Evolutionary conservation across 352 stramenopile genomes (phyloP).

Genomic region (Phytophthora cryptogea): DNA sequence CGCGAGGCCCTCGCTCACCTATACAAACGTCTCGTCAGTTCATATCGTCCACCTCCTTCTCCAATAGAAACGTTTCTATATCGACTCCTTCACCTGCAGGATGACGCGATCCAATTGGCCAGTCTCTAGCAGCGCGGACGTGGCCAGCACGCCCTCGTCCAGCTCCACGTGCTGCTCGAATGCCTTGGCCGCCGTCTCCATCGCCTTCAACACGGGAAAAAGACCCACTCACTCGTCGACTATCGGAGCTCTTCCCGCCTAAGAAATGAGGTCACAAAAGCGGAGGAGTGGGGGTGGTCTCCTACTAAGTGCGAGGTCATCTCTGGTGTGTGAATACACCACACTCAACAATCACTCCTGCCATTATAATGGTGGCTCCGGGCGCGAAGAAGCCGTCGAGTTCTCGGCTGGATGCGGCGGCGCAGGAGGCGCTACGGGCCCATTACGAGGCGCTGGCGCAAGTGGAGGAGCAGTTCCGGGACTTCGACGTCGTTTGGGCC

Average conservation of each 20-base stretch:
- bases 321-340: background rate
- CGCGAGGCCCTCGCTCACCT: slow-evolving; percentile 55
- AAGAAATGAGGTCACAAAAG: no score
- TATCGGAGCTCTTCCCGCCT: slow-evolving; percentile 11
- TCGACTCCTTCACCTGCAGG: slow-evolving; percentile 46
- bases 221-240: background rate
- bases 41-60: background rate
- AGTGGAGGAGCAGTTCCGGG: slow-evolving; percentile 62
- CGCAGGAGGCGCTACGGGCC: slow-evolving; percentile 23
- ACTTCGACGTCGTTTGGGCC: slow-evolving; percentile 82
- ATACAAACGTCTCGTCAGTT: background rate
- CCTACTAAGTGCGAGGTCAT: background rate
- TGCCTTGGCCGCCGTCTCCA: slow-evolving; percentile 38
- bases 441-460: slow-evolving; percentile 37
- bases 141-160: slow-evolving; percentile 68
- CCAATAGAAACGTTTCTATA: background rate
- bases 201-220: background rate
- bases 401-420: slow-evolving; percentile 27
- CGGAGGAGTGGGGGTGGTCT: no score
- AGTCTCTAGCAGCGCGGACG: slow-evolving; percentile 56
- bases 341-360: background rate
- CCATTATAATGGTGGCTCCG: slow-evolving; percentile 35
- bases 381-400: slow-evolving; percentile 30
- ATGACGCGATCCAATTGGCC: slow-evolving; percentile 54
- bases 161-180: slow-evolving; percentile 73